These are phyloP conservation scores for Inonotus hispidus DNA, from an alignment of 1,284 basidiomycete species.

Conservation along the genomic window DNA sequence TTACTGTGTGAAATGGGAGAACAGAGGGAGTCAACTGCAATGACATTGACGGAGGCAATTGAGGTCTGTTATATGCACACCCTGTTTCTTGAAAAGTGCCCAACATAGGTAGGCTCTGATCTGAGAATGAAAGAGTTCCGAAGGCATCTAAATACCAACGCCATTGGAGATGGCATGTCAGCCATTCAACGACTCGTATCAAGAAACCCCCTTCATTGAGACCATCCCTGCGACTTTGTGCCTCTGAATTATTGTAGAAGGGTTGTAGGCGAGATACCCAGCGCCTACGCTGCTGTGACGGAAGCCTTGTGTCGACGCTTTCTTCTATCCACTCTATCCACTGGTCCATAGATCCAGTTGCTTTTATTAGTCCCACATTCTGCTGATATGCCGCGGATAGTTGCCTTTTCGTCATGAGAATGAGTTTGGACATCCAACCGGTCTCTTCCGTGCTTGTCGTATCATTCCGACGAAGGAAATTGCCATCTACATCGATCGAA, in stretches of 20 bases:
- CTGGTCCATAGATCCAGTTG: conserved; percentile 32
- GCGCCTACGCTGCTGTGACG: conserved; percentile 26
- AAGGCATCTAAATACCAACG: conserved; percentile 45
- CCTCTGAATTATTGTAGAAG: conserved; percentile 32
- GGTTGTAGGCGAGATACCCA: conserved; percentile 37
- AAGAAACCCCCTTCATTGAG: conserved; percentile 49
- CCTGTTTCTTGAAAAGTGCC: neutral
- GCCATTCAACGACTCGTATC: conserved; percentile 48
- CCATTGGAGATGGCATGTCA: conserved; percentile 44
- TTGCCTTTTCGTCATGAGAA: conserved; percentile 43
- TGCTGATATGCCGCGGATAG: conserved; percentile 37
- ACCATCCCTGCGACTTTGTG: conserved; percentile 20
- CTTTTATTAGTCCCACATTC: conserved; percentile 35
- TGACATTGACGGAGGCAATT: conserved; percentile 33
- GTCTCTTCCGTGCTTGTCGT: conserved; percentile 17
- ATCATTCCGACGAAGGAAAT: conserved; percentile 23
- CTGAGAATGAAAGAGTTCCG: conserved; percentile 27
- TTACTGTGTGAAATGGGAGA: conserved; percentile 53
- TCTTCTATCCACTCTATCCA: conserved; percentile 41
- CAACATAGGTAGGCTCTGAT: conserved; percentile 2
- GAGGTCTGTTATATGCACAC: conserved; percentile 24
- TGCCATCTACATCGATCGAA: conserved; percentile 23
- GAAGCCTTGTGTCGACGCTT: conserved; percentile 28
- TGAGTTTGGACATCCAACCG: conserved; percentile 45
- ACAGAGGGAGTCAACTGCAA: conserved; percentile 45